Percentiles rank a stretch among this genome's conserved stretches.
These are phyloP conservation scores for Pelargonium australe DNA, from an alignment of 441 rosid species.

Conservation along the genomic window DNA sequence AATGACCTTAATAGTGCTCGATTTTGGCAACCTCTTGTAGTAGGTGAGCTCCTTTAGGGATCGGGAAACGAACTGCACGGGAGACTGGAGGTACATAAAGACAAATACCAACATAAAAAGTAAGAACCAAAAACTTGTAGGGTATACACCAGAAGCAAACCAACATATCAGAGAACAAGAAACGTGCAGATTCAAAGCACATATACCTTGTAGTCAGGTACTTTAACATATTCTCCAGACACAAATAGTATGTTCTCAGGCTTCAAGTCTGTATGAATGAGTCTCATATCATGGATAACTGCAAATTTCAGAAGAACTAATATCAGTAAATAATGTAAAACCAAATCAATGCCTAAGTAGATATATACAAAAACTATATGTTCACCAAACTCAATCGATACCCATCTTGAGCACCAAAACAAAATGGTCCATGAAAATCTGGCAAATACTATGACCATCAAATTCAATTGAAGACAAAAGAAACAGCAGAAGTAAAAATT, in stretches of 20 bases:
- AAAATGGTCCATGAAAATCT: background rate
- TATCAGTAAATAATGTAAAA: slow-evolving; percentile 36
- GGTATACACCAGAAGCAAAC: too few species aligned
- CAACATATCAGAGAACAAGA: background rate
- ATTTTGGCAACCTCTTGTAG: slow-evolving; percentile 41
- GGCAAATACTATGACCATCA: background rate
- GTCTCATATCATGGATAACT: slow-evolving; percentile 80
- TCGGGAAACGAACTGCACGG: background rate
- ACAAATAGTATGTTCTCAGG: slow-evolving; percentile 89
- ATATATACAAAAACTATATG: too few species aligned
- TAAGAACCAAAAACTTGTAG: too few species aligned
- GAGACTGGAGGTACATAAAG: slow-evolving; percentile 1
- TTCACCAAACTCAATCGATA: too few species aligned
- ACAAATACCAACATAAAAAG: background rate
- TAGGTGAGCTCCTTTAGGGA: background rate
- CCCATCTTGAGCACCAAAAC: too few species aligned
- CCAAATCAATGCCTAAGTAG: slow-evolving; percentile 37
- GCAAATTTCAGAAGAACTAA: slow-evolving; percentile 28
- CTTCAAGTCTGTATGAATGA: slow-evolving; percentile 91
- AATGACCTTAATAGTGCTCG: slow-evolving; percentile 32
- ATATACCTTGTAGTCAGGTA: slow-evolving; percentile 76
- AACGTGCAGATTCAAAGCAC: slow-evolving; percentile 10
- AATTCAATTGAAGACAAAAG: background rate
- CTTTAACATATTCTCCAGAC: slow-evolving; percentile 70
- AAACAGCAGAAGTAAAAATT: slow-evolving; percentile 32